Evolutionary conservation across 768 basidiomycete species (phyloP), one percentile per base, ranked within the genome.

Genomic region (Holtermannia corniformis): DNA sequence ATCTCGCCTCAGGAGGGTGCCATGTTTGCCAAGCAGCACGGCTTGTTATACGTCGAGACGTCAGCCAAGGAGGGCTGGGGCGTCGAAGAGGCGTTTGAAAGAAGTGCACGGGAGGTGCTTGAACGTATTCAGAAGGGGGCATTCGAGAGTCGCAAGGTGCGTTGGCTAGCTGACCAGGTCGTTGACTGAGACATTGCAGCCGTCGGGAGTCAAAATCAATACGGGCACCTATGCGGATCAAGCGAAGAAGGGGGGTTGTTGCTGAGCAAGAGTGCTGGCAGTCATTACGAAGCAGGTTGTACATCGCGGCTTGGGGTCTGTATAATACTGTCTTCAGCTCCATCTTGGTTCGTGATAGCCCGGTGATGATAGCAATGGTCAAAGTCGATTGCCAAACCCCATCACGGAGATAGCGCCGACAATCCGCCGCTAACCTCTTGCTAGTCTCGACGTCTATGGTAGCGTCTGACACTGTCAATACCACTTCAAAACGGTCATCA

Each of bases 1-100:
- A 51, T 60, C 19, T 44, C 49, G 2, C 21, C 43, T 19, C 20
- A 49, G 23, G 59, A 61, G 41, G 63, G 63, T 0, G 54, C 51
- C 11, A 21, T 56, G 20, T 64, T 61, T 42, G 65, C 65, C 16
- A 61, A 63, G 27, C 28, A 58, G 22, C 54, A 67, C 52, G 63
- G 63, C 14, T 41, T 67, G 50, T 25, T 67, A 22, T 67, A 67
- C 45, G 63, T 67, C 26, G 65, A 67, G 41, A 67, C 65, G 2
- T 51, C 47, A 19, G 61, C 61, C 0, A 52, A 56, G 16, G 67
- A 68, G 41, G 66, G 66, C 3, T 65, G 61, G 64, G 60, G 62
- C 37, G 69, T 67, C 14, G 60, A 62, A 16, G 58, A 60, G 2
- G 67, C 66, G 1, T 67, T 71, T 47, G 63, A 62, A 42, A 55